Conservation (phyloP, 805 yeast genomes). For the Saccharomycopsis oosterbeekiorum region DNA sequence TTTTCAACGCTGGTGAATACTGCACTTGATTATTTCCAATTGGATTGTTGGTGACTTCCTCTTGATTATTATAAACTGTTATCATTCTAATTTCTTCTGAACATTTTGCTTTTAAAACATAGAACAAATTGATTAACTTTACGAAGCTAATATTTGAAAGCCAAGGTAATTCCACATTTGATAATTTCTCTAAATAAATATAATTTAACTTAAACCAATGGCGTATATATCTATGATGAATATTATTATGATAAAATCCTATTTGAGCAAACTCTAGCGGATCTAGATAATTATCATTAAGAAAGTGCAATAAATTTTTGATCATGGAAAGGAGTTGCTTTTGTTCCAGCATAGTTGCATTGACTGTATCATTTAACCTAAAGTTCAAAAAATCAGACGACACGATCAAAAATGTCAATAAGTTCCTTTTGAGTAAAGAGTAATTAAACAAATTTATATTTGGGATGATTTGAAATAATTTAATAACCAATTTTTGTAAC, state of each 20-base stretch:
- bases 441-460: slow-evolving; percentile 6
- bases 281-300: background rate
- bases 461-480: slow-evolving; percentile 3
- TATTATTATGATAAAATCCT: slow-evolving; percentile 2
- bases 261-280: background rate
- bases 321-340: background rate
- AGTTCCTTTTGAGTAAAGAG: slow-evolving; percentile 1
- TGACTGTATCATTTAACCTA: background rate
- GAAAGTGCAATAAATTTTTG: background rate
- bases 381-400: slow-evolving; percentile 3
- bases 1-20: background rate
- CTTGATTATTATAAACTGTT: background rate
- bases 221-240: background rate
- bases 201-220: slow-evolving; percentile 14
- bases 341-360: background rate
- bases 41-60: background rate
- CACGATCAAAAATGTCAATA: slow-evolving; percentile 8
- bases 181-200: slow-evolving; percentile 1
- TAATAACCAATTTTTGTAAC: background rate
- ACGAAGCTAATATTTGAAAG: background rate
- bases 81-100: background rate
- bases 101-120: background rate
- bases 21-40: background rate
- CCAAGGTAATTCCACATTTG: slow-evolving; percentile 6
- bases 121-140: background rate